phyloP scores from a whole-genome alignment of 2,329 filamentous ascomycete species.

The Sporothrix protearum region DNA sequence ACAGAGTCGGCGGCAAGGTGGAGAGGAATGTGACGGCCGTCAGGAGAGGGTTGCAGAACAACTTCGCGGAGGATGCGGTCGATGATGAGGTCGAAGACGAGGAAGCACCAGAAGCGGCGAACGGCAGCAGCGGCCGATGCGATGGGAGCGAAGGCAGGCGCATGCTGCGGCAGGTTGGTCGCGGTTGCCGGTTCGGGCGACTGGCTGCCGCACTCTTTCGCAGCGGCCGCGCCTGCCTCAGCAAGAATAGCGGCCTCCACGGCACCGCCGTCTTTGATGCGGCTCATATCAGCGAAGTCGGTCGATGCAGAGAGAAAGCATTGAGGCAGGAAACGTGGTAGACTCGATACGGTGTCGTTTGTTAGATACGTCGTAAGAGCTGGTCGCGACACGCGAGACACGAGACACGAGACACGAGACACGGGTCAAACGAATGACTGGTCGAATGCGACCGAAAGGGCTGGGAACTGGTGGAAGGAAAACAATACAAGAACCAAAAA shows the following conservation, averaged over 20 bases:
- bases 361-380: neutral
- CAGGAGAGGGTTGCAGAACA: conserved; percentile 30
- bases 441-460: neutral
- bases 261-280: neutral
- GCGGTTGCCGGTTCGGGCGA: conserved; percentile 4
- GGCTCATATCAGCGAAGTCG: conserved; percentile 15
- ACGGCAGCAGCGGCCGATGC: neutral
- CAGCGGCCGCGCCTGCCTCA: neutral
- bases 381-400: neutral
- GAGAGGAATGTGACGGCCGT: conserved; percentile 33
- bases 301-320: neutral
- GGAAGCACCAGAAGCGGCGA: conserved; percentile 37
- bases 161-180: neutral
- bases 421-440: neutral
- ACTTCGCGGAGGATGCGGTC: conserved; percentile 38
- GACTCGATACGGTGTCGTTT: neutral
- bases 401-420: neutral
- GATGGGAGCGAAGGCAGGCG: neutral
- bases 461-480: neutral
- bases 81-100: conserved; percentile 45
- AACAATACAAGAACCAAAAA: neutral
- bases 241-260: neutral
- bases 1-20: conserved; percentile 38
- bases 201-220: neutral
- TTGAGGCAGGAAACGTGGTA: neutral